Evolutionary conservation across 768 basidiomycete species (phyloP).

Genomic region (Phlebiopsis gigantea): DNA sequence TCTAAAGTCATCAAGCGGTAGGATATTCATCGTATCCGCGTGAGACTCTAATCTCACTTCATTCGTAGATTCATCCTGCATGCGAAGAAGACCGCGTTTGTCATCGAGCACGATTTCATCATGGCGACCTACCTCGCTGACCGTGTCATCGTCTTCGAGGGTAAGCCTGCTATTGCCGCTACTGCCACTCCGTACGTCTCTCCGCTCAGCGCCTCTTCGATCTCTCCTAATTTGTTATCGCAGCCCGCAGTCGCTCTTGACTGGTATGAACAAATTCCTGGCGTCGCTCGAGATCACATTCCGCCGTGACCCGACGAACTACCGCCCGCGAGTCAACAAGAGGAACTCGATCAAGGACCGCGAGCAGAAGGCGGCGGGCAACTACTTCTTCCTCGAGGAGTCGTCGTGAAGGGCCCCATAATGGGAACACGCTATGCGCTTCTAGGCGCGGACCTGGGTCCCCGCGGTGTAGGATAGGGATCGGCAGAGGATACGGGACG

Average conservation of each 20-base stretch:
- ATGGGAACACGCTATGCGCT: slow-evolving; percentile 1
- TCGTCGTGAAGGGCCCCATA: slow-evolving; percentile 27
- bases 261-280: slow-evolving; percentile 98
- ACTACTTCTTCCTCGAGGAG: slow-evolving; percentile 93
- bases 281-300: slow-evolving; percentile 96
- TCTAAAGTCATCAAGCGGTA: slow-evolving; percentile 97
- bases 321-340: slow-evolving; percentile 86
- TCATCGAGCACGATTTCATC: slow-evolving; percentile 99
- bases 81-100: slow-evolving; percentile 95
- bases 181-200: slow-evolving; percentile 81
- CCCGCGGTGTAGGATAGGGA: slow-evolving; percentile 16
- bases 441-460: slow-evolving; percentile 13
- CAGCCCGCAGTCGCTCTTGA: slow-evolving; percentile 89
- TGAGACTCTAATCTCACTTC: not conserved
- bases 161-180: slow-evolving; percentile 79
- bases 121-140: slow-evolving; percentile 99
- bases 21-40: not conserved
- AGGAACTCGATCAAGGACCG: slow-evolving; percentile 79
- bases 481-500: not conserved
- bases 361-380: slow-evolving; percentile 83
- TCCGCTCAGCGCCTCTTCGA: not conserved
- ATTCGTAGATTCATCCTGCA: slow-evolving; percentile 79
- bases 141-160: slow-evolving; percentile 91
- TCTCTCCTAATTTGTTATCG: not conserved
- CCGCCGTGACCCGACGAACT: slow-evolving; percentile 95